Percentiles rank a stretch among this genome's conserved stretches.
phyloP scores from a whole-genome alignment of 768 basidiomycete species.

The Boletus vinaceobasis region DNA sequence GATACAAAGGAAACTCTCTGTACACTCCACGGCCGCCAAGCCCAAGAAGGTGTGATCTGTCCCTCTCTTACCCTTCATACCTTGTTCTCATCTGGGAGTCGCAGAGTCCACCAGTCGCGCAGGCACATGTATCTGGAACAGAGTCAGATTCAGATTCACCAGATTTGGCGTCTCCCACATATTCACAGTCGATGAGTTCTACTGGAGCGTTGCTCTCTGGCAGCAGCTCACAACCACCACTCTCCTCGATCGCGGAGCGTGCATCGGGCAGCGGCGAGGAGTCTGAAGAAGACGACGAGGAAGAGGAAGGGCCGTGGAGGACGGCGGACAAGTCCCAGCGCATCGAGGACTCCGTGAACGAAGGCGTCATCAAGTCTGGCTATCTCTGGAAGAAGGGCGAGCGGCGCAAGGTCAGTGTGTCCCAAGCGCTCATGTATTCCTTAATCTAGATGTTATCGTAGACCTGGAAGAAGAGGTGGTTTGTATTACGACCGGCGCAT shows the following conservation, averaged over 20 bases:
- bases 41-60: slow-evolving; percentile 42
- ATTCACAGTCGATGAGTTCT: slow-evolving; percentile 34
- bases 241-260: slow-evolving; percentile 77
- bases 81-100: slow-evolving; percentile 17
- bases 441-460: slow-evolving; percentile 30
- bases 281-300: slow-evolving; percentile 71
- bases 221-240: slow-evolving; percentile 45
- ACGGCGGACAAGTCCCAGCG: slow-evolving; percentile 43
- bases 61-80: background rate
- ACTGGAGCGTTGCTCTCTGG: slow-evolving; percentile 29
- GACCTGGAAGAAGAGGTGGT: slow-evolving; percentile 99
- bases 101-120: slow-evolving; percentile 31
- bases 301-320: slow-evolving; percentile 64
- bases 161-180: slow-evolving; percentile 42
- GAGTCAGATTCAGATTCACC: slow-evolving; percentile 86
- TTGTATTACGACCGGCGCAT: slow-evolving; percentile 88
- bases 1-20: slow-evolving; percentile 79
- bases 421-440: background rate
- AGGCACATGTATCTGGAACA: slow-evolving; percentile 57
- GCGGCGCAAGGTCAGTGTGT: slow-evolving; percentile 76
- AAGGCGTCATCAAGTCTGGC: slow-evolving; percentile 81
- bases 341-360: slow-evolving; percentile 52
- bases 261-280: slow-evolving; percentile 70
- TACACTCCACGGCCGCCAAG: slow-evolving; percentile 54
- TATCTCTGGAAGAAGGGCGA: slow-evolving; percentile 99